Evolutionary conservation across 495 filamentous ascomycete genomes (phyloP), one percentile per base, ranked within the genome.

Genomic region (Penicillium antarcticum): DNA sequence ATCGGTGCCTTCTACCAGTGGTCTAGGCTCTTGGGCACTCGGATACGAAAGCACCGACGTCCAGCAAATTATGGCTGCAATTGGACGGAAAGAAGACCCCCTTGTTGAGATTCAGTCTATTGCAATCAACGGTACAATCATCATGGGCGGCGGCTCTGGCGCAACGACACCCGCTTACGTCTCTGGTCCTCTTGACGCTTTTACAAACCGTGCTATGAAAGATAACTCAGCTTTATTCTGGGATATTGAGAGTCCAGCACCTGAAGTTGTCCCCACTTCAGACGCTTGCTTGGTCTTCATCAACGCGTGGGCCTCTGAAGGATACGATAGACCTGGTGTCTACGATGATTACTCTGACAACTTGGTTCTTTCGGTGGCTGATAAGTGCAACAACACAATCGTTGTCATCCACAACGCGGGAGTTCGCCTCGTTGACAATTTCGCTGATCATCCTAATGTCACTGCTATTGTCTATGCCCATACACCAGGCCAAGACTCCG

Each of bases 401-500:
- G 76, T 78, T 1, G 63, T 78, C 3, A 56, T 76, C 16, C 76
- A 79, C 49, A 70, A 68, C 4, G 64, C 56, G 40, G 75, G 77
- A 17, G 69, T 51, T 24, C 60, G 60, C 5, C 31, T 62, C 13
- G 80, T 86, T 7, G 62, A 68, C 26, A 54, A 66, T 6, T 76
- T 70, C 58, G 60, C 63, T 13, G 48, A 61, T n/a, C 61, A 82
- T 3, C 79, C 83, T 16, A 79, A 76, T 49, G 75, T 92, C 43
- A 89, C 87, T 45, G 87, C 80, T 0, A 80, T 92, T 1, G 58
- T 92, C 23, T 76, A 87, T 43, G 88, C 86, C 13, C 83, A 91
- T 57, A 73, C 92, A 0, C 88, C 88, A 0, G 86, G 87, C 26
- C 82, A 92, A 63, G 88, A 91, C 56, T 85, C 81, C 11, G 88